Base-by-base conservation (phyloP, 2,329 filamentous ascomycete species). In the Aureobasidium musti region DNA sequence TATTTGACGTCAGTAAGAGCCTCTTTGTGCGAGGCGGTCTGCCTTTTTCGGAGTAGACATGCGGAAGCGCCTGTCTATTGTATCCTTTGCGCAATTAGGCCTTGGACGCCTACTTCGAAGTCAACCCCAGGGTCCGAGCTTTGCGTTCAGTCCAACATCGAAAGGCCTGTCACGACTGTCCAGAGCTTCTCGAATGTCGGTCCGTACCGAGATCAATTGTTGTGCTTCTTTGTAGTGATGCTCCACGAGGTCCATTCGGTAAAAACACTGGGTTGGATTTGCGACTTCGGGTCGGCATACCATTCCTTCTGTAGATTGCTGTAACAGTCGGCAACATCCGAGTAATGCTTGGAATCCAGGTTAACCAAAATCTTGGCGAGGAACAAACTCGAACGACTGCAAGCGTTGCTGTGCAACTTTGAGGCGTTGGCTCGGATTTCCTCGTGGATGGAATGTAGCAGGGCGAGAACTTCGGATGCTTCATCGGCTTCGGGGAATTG, bases 341-440 rank as follows among this genome's bases (percentile, higher is more conserved):
- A 70, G 68, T 78, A 82, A 66, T 79, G 75, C 30, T 70, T 70
- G 45, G 70, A 72, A 54, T 81, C 82, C 2, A 80, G 78, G 2
- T 81, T 80, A 68, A 87, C 83, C 68, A 92, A 76, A 39, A 86
- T 81, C 59, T 87, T 88, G 5, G 85, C 87, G 2, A 92, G 78
- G 56, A 91, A 83, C 61, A 92, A 78, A 72, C 88, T 89, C 0
- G 89, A 87, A 1, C 85, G 87, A 71, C 91, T 96, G 67, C 89
- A 91, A 0, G 90, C 88, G 72, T 86, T 87, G 26, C 87, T 86
- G 76, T 95, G 92, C 2, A 87, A 82, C 69, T 90, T 89, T 0
- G 91, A 87, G 1, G 77, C 77, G 64, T 87, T 87, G 71, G 84
- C 81, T 56, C 82, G 81, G 3, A 87, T 87, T 75, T 91, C 88